Evolutionary conservation across 2,329 filamentous ascomycete species (phyloP).

Genomic region (Talaromyces sp.): DNA sequence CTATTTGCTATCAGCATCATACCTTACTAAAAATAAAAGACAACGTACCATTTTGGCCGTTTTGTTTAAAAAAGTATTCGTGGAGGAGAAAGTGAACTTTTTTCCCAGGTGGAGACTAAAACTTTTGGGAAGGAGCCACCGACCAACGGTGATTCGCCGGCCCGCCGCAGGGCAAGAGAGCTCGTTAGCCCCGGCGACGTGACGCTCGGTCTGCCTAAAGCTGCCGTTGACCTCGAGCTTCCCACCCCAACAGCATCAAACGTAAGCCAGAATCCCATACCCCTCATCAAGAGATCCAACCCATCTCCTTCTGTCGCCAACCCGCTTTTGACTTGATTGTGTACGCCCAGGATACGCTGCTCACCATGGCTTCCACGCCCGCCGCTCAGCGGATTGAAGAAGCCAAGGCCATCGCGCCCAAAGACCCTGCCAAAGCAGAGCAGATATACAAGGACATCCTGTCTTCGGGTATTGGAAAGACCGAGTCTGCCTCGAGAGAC

Average conservation of each 20-base stretch:
- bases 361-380: slow-evolving; percentile 46
- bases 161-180: slow-evolving; percentile 4
- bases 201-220: slow-evolving; percentile 3
- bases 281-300: not conserved
- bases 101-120: slow-evolving; percentile 7
- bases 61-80: not conserved
- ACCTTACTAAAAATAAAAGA: not conserved
- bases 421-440: slow-evolving; percentile 78
- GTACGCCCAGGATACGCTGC: slow-evolving; percentile 13
- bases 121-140: slow-evolving; percentile 2
- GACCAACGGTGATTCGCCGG: slow-evolving; percentile 4
- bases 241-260: not conserved
- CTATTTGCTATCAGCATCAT: slow-evolving; percentile 21
- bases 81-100: not conserved
- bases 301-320: slow-evolving; percentile 8
- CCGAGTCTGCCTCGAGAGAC: slow-evolving; percentile 80
- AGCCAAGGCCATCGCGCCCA: slow-evolving; percentile 77
- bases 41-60: not conserved
- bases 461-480: slow-evolving; percentile 75
- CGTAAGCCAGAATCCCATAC: not conserved
- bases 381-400: slow-evolving; percentile 70
- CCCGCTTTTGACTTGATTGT: not conserved
- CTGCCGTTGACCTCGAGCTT: slow-evolving; percentile 5
- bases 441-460: slow-evolving; percentile 85
- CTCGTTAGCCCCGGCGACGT: slow-evolving; percentile 1